Evolutionary conservation across 2,329 filamentous ascomycete species (phyloP), one percentile per base, ranked within the genome.

Genomic region (Parastagonospora avenae): DNA sequence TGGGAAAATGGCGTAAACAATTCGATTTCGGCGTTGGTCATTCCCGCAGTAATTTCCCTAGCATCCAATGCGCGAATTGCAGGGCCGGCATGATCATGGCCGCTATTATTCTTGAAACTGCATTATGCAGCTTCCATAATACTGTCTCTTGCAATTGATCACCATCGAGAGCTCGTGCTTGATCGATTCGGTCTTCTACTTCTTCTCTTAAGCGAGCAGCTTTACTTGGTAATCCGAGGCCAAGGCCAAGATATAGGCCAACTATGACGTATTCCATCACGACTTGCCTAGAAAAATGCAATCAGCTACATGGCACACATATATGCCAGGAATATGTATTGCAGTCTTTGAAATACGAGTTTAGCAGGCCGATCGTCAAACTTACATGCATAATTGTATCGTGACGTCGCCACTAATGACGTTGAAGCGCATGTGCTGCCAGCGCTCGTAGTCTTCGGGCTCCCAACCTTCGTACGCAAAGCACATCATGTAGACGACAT

Each of bases 401-500:
- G 68, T 72, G 9, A 71, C 68, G 16, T 57, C 49, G 31, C 70
- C 70, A 41, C 67, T 71, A 38, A 72, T 72, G 38, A 72, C 68
- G 51, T 72, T 72, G 60, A 72, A 72, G 8, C 52, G 52, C 55
- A 65, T 62, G 29, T 44, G 43, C 5, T 59, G 42, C 50, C 52
- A 58, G 2, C 40, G 42, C 2, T 58, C 52, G 12, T 54, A 42
- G 6, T 50, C 42, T 41, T 55, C 49, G 6, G 42, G 36, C 5
- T 16, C 45, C 52, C 66, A 60, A 15, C 54, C 55, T 41, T 72
- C 69, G 24, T 69, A 72, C 5, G 70, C 70, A 44, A 72, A 72
- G 41, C 67, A 71, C 65, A 71, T 72, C 67, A 72, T 72, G 47
- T 72, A 72, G 15, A 72, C 67, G 24, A 72, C 63, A 39, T 72